Conservation (phyloP, 768 basidiomycete species). For the Lentinus brumalis region DNA sequence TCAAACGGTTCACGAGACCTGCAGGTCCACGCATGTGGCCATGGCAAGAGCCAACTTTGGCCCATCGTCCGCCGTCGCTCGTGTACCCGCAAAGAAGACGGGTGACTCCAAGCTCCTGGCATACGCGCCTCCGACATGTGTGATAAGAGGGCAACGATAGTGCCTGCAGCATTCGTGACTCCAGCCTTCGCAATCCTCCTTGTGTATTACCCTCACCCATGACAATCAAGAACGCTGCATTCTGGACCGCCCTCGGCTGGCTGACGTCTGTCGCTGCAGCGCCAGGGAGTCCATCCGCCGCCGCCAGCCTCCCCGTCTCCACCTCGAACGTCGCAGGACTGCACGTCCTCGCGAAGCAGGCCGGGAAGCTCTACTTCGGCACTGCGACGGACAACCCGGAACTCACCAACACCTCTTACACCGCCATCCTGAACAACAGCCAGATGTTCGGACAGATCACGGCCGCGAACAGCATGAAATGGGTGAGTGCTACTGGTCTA, state of each 20-base stretch:
- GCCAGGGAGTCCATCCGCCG: slow-evolving; percentile 6
- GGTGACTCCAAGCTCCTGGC: too few relatives aligned
- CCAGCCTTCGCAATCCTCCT: too few relatives aligned
- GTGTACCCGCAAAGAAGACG: too few relatives aligned
- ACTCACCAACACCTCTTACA: slow-evolving; percentile 40
- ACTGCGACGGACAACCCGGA: slow-evolving; percentile 50
- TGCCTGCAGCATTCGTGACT: too few relatives aligned
- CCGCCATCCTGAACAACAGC: slow-evolving; percentile 38
- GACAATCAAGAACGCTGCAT: slow-evolving; percentile 6
- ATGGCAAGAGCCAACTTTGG: too few relatives aligned
- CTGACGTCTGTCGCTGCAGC: not conserved
- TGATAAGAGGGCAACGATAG: too few relatives aligned
- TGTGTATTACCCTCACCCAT: not conserved
- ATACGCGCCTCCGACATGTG: too few relatives aligned
- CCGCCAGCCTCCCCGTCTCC: slow-evolving; percentile 12
- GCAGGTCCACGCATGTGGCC: too few relatives aligned
- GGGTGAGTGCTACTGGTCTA: slow-evolving; percentile 27
- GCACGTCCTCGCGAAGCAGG: slow-evolving; percentile 39
- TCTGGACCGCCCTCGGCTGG: slow-evolving; percentile 5
- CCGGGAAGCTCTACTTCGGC: slow-evolving; percentile 50
- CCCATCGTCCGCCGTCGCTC: too few relatives aligned
- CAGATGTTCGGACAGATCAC: slow-evolving; percentile 47
- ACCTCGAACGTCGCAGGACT: slow-evolving; percentile 25
- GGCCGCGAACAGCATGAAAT: slow-evolving; percentile 48
- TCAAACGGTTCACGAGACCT: too few relatives aligned